Percentiles rank a stretch among this genome's conserved stretches.
These are phyloP conservation scores for Pulveroboletus sp. DNA, from an alignment of 768 basidiomycete species.

Conservation along the genomic window DNA sequence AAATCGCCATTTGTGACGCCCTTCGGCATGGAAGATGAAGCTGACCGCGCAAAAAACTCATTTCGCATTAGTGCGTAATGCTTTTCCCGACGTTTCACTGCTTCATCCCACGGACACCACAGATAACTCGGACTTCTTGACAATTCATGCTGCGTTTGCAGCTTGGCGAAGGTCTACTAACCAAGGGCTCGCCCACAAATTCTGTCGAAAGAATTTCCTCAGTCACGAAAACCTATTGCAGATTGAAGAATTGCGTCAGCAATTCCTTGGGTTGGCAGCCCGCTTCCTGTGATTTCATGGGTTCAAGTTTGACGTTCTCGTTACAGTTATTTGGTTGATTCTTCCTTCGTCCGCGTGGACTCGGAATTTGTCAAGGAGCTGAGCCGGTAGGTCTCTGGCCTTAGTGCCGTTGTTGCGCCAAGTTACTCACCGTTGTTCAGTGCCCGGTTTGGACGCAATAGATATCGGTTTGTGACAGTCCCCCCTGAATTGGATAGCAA, in stretches of 20 bases:
- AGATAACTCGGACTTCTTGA: slow-evolving; percentile 96
- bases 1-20: slow-evolving; percentile 93
- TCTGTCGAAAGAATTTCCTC: slow-evolving; percentile 76
- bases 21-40: slow-evolving; percentile 82
- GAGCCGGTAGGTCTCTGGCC: slow-evolving; percentile 43
- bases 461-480: slow-evolving; percentile 70
- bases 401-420: neutral
- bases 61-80: slow-evolving; percentile 66
- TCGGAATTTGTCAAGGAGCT: slow-evolving; percentile 63
- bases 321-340: slow-evolving; percentile 80
- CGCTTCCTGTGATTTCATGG: neutral
- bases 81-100: neutral
- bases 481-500: slow-evolving; percentile 71
- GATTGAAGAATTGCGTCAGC: slow-evolving; percentile 93
- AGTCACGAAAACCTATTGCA: slow-evolving; percentile 93
- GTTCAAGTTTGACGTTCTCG: neutral
- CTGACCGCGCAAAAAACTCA: slow-evolving; percentile 73
- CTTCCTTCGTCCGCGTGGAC: slow-evolving; percentile 74
- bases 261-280: slow-evolving; percentile 61
- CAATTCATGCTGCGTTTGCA: slow-evolving; percentile 84
- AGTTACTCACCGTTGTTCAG: slow-evolving; percentile 36
- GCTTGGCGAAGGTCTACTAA: slow-evolving; percentile 79
- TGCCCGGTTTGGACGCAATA: slow-evolving; percentile 68
- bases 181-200: slow-evolving; percentile 57
- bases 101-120: slow-evolving; percentile 6